Conservation (phyloP, 257 asterid species). For the Cinchona pubescens region DNA sequence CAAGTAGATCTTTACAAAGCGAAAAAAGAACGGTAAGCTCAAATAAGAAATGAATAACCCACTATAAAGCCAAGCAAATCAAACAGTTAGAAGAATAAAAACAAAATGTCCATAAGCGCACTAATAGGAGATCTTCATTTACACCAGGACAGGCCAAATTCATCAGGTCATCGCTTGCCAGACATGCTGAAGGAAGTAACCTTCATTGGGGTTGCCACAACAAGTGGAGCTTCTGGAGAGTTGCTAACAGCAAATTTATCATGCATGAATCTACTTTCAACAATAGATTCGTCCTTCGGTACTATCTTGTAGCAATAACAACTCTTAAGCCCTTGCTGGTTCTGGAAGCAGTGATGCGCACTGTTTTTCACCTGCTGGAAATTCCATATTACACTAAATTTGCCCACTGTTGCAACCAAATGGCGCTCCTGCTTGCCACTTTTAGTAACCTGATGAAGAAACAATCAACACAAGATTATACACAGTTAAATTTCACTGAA, state of each 20-base stretch:
- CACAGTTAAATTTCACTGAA: background rate
- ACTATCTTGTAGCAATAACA: constrained; percentile 94
- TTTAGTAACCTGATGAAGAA: constrained; percentile 75
- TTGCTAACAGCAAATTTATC: constrained; percentile 62
- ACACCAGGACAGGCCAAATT: background rate
- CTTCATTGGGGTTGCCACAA: constrained; percentile 93
- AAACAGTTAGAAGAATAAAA: background rate
- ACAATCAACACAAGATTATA: background rate
- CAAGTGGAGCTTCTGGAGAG: constrained; percentile 95
- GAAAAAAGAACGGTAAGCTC: background rate
- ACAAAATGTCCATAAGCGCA: background rate
- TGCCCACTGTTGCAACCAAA: constrained; percentile 94
- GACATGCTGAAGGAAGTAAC: constrained; percentile 94
- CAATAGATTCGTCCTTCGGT: constrained; percentile 82
- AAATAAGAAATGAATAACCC: background rate
- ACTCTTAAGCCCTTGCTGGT: constrained; percentile 96
- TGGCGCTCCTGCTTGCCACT: constrained; percentile 96
- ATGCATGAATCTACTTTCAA: constrained; percentile 94
- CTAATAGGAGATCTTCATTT: background rate
- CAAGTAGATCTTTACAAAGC: background rate
- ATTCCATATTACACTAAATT: constrained; percentile 86
- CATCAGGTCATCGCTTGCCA: constrained; percentile 35
- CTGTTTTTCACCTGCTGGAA: constrained; percentile 97
- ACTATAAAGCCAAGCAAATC: background rate
- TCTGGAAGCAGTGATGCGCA: constrained; percentile 77